These are phyloP conservation scores for Globisporangium barbulae DNA, from an alignment of 352 stramenopile genomes.

Conservation along the genomic window DNA sequence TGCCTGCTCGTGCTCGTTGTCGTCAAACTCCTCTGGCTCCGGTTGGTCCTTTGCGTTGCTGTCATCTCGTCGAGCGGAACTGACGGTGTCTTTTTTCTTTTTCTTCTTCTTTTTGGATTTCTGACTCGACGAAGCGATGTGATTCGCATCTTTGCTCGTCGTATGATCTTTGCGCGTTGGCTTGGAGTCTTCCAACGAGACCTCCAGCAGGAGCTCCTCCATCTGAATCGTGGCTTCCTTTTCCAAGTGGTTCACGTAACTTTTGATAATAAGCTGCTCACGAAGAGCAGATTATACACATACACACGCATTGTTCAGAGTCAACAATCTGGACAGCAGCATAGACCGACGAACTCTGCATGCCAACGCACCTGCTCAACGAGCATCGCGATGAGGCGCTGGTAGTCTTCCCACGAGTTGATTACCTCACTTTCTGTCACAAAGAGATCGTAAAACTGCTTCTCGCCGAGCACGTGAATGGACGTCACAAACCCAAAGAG, in stretches of 20 bases:
- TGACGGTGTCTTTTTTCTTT: slow-evolving; percentile 32
- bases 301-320: no score
- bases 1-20: neutral
- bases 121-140: neutral
- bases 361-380: slow-evolving; percentile 53
- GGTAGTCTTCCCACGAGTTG: slow-evolving; percentile 79
- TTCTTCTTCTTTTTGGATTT: slow-evolving; percentile 38
- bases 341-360: neutral
- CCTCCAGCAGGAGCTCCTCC: slow-evolving; percentile 65
- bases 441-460: slow-evolving; percentile 69
- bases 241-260: slow-evolving; percentile 67
- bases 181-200: slow-evolving; percentile 33
- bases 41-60: slow-evolving; percentile 4
- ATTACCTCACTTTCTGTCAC: slow-evolving; percentile 77
- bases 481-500: slow-evolving; percentile 59
- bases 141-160: neutral
- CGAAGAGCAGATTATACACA: neutral
- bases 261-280: slow-evolving; percentile 66
- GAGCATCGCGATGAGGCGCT: slow-evolving; percentile 81
- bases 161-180: neutral
- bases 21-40: slow-evolving; percentile 20
- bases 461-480: slow-evolving; percentile 57
- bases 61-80: neutral
- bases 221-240: slow-evolving; percentile 69
- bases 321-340: no score